Percentiles rank a stretch among this genome's conserved stretches.
These are phyloP conservation scores for Hydnomerulius pinastri DNA, from an alignment of 768 basidiomycete species.

Conservation along the genomic window DNA sequence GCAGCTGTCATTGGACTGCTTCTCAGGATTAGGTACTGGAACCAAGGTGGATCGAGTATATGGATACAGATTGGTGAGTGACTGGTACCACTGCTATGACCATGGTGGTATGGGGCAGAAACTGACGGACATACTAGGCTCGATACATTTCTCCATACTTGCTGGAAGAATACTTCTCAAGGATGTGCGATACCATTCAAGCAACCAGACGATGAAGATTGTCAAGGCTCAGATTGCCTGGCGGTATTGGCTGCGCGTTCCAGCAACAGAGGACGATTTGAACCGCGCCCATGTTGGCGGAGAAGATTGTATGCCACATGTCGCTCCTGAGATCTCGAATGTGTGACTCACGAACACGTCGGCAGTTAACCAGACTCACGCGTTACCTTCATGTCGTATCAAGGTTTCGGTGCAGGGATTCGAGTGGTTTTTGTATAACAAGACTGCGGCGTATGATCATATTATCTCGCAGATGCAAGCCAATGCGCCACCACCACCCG, in stretches of 20 bases:
- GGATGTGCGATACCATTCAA: slow-evolving; percentile 87
- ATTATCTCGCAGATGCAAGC: slow-evolving; percentile 77
- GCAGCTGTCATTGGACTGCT: slow-evolving; percentile 65
- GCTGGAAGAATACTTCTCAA: slow-evolving; percentile 87
- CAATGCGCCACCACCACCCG: slow-evolving; percentile 17
- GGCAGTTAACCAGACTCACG: slow-evolving; percentile 36
- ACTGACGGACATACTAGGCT: slow-evolving; percentile 49
- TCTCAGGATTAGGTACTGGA: slow-evolving; percentile 79
- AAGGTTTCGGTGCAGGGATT: slow-evolving; percentile 80
- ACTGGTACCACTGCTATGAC: not conserved
- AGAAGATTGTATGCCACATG: slow-evolving; percentile 51
- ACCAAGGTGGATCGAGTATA: slow-evolving; percentile 67
- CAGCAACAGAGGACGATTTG: slow-evolving; percentile 75
- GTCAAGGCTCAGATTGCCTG: slow-evolving; percentile 87
- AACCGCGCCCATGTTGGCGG: slow-evolving; percentile 44
- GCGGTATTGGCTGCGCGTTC: slow-evolving; percentile 90
- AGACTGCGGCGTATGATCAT: slow-evolving; percentile 84
- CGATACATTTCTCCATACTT: slow-evolving; percentile 88
- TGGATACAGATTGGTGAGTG: slow-evolving; percentile 81
- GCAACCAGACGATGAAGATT: slow-evolving; percentile 85
- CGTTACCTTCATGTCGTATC: slow-evolving; percentile 71
- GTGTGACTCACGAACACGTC: slow-evolving; percentile 10
- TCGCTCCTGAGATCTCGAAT: no score
- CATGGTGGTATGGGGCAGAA: not conserved
- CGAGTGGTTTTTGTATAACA: slow-evolving; percentile 93